Percentiles rank a stretch among this genome's conserved stretches.
phyloP scores from a whole-genome alignment of 306 rosid species.

The Quercus engelmannii region DNA sequence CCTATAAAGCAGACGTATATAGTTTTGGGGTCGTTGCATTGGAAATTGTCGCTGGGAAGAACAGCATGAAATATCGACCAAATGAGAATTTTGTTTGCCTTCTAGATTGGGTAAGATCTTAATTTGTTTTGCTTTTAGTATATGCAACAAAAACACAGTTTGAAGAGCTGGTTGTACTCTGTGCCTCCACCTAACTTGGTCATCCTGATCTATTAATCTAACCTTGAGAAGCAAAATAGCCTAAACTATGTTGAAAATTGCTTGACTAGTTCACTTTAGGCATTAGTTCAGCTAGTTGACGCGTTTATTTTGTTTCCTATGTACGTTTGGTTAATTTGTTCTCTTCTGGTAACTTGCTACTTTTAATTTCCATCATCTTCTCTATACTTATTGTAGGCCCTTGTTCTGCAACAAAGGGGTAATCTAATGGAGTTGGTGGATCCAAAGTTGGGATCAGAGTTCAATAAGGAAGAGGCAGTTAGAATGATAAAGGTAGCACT shows the following conservation, averaged over 20 bases:
- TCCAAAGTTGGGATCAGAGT: constrained; percentile 40
- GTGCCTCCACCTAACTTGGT: too few relatives aligned
- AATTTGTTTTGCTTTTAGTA: too few relatives aligned
- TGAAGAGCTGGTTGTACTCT: too few relatives aligned
- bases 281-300: too few relatives aligned
- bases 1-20: constrained; percentile 55
- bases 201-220: too few relatives aligned
- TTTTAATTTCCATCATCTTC: not conserved
- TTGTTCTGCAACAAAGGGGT: constrained; percentile 28
- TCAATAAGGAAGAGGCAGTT: constrained; percentile 42
- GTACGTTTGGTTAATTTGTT: too few relatives aligned
- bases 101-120: constrained; percentile 47
- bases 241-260: too few relatives aligned
- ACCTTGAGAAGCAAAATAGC: too few relatives aligned
- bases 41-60: constrained; percentile 51
- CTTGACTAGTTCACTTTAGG: too few relatives aligned
- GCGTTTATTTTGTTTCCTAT: too few relatives aligned
- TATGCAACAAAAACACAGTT: too few relatives aligned
- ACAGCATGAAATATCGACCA: constrained; percentile 31
- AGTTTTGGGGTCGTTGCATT: constrained; percentile 57
- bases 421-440: constrained; percentile 48
- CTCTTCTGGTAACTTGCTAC: not conserved
- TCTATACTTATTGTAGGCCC: constrained; percentile 7
- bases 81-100: constrained; percentile 53
- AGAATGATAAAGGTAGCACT: constrained; percentile 50